Evolutionary conservation across 306 rosid species (phyloP).

Genomic region (Astragalus membranaceus): DNA sequence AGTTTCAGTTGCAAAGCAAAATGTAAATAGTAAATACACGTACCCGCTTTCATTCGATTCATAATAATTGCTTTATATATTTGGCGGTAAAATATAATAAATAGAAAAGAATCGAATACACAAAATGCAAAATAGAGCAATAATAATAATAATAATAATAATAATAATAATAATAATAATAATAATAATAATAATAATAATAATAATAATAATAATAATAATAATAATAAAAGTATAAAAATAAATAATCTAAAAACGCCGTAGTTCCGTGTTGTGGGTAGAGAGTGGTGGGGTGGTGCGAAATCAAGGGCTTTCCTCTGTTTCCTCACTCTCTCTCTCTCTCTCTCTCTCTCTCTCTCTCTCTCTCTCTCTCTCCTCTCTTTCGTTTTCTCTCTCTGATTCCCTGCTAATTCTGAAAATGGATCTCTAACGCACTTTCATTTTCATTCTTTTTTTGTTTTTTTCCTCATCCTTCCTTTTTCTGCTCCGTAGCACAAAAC

Average conservation of each 20-base stretch:
- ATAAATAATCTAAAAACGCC: slow-evolving; percentile 17
- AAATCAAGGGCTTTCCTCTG: slow-evolving; percentile 42
- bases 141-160: not conserved
- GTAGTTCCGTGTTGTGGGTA: slow-evolving; percentile 22
- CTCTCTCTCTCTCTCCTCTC: slow-evolving; percentile 4
- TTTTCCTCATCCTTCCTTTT: not conserved
- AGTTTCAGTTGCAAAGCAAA: not conserved
- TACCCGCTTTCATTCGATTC: not conserved
- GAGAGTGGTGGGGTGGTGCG: slow-evolving; percentile 58
- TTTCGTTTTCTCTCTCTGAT: slow-evolving; percentile 8
- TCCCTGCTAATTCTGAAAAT: slow-evolving; percentile 27
- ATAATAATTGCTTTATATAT: not conserved
- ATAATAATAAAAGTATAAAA: not conserved
- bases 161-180: not conserved
- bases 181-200: not conserved
- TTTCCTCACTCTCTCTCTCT: slow-evolving; percentile 11
- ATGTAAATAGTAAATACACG: not conserved
- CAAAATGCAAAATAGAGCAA: not conserved
- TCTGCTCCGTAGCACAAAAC: not conserved
- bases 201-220: not conserved
- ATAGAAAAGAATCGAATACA: not conserved
- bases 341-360: slow-evolving; percentile 1
- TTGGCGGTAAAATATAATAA: slow-evolving; percentile 6
- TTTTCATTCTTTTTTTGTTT: not conserved
- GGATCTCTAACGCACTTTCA: slow-evolving; percentile 40